phyloP scores from a whole-genome alignment of 257 asterid genomes.

The Euphrasia confusa region DNA sequence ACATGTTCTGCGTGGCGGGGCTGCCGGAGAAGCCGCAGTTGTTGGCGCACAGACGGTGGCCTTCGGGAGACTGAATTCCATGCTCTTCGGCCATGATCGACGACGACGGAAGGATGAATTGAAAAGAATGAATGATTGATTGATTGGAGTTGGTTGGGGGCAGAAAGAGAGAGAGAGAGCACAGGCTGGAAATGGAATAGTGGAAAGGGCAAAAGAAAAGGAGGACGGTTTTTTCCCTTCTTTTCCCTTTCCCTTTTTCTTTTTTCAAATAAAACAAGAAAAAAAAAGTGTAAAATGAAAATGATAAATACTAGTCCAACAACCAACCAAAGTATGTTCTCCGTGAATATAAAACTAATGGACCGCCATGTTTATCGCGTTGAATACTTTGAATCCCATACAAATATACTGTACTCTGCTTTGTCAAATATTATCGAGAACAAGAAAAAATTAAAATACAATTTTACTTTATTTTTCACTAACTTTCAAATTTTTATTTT shows the following conservation, averaged over 20 bases:
- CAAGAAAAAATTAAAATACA: too few species aligned
- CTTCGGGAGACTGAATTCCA: slow-evolving; percentile 63
- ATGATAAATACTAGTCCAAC: too few species aligned
- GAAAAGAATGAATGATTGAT: slow-evolving; percentile 25
- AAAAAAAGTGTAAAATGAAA: too few species aligned
- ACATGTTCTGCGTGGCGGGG: slow-evolving; percentile 67
- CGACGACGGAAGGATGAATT: slow-evolving; percentile 32
- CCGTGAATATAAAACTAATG: neutral
- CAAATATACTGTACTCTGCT: too few species aligned
- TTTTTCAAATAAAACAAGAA: too few species aligned
- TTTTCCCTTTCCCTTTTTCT: neutral
- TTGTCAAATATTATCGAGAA: too few species aligned
- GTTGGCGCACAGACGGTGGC: slow-evolving; percentile 71
- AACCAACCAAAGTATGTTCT: too few species aligned
- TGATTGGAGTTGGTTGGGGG: neutral
- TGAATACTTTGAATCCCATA: neutral
- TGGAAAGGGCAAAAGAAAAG: slow-evolving; percentile 26
- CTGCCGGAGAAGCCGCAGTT: slow-evolving; percentile 88
- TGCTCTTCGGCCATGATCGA: slow-evolving; percentile 83
- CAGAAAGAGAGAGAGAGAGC: neutral
- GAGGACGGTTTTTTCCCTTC: slow-evolving; percentile 1
- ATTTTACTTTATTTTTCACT: too few species aligned
- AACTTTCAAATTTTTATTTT: too few species aligned
- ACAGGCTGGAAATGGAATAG: slow-evolving; percentile 36
- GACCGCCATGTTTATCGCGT: slow-evolving; percentile 21